A percentile compares a stretch with the other conserved stretches of the same genome.
phyloP scores from a whole-genome alignment of 768 basidiomycete species.

The Trametes villosa region DNA sequence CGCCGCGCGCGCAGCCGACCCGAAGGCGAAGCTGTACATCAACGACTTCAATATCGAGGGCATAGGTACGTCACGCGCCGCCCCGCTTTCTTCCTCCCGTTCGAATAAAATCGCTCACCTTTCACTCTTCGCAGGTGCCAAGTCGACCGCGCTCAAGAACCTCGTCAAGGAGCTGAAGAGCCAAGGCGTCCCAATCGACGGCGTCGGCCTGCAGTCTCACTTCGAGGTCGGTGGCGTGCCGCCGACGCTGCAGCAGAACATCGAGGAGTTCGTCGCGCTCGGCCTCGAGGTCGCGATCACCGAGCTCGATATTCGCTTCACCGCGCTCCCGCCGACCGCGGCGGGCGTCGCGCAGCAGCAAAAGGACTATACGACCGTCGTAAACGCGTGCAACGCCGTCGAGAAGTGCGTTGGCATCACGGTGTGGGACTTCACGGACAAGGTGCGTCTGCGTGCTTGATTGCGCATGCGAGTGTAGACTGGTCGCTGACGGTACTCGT shows the following conservation, averaged over 20 bases:
- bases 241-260: constrained; percentile 47
- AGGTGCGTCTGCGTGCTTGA: constrained; percentile 20
- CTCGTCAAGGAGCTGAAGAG: constrained; percentile 52
- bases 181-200: constrained; percentile 57
- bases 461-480: background rate
- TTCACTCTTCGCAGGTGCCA: constrained; percentile 40
- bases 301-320: constrained; percentile 62
- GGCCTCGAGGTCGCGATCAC: constrained; percentile 72
- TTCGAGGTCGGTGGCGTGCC: constrained; percentile 62
- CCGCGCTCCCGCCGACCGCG: constrained; percentile 48
- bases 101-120: no score
- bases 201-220: constrained; percentile 63
- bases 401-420: constrained; percentile 41
- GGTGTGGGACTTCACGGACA: constrained; percentile 47
- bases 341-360: constrained; percentile 57
- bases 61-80: constrained; percentile 21
- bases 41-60: constrained; percentile 42
- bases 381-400: constrained; percentile 52
- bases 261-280: constrained; percentile 56
- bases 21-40: constrained; percentile 58
- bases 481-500: background rate
- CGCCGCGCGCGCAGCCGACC: constrained; percentile 57
- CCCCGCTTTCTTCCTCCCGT: background rate
- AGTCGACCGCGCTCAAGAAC: constrained; percentile 56
- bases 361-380: constrained; percentile 57